phyloP scores from a whole-genome alignment of 768 basidiomycete species.

The Tricholoma bakamatsutake region DNA sequence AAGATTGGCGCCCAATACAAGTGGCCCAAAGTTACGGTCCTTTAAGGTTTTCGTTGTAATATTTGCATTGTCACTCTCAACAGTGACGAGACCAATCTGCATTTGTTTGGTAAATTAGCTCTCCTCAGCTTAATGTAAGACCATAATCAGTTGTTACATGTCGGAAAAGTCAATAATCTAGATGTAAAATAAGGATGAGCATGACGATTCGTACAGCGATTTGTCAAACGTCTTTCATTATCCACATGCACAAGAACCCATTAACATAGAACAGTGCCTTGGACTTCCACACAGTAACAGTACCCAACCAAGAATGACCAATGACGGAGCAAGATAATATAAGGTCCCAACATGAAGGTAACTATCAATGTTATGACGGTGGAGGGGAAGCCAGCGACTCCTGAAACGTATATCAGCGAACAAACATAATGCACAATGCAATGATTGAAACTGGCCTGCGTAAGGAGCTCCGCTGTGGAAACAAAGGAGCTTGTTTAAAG shows the following conservation, averaged over 20 bases:
- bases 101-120: conserved; percentile 5
- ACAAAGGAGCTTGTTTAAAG: conserved; percentile 2
- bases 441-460: conserved; percentile 40
- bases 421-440: neutral
- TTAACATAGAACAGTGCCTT: conserved; percentile 2
- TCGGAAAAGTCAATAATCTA: neutral
- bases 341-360: neutral
- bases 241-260: neutral
- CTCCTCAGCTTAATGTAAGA: conserved; percentile 16
- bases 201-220: conserved; percentile 8
- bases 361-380: conserved; percentile 33
- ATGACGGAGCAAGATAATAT: conserved; percentile 5
- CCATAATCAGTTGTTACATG: neutral
- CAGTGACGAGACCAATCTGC: conserved; percentile 13
- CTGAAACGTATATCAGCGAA: conserved; percentile 22
- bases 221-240: neutral
- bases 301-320: conserved; percentile 1
- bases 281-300: neutral
- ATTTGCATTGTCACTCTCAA: conserved; percentile 22
- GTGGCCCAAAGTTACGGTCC: conserved; percentile 43
- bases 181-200: neutral
- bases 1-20: conserved; percentile 48
- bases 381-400: conserved; percentile 69
- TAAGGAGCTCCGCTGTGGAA: conserved; percentile 50
- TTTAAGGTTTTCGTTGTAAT: conserved; percentile 19